Evolutionary conservation across 257 asterid genomes (phyloP).

Genomic region (Asclepias syriaca): DNA sequence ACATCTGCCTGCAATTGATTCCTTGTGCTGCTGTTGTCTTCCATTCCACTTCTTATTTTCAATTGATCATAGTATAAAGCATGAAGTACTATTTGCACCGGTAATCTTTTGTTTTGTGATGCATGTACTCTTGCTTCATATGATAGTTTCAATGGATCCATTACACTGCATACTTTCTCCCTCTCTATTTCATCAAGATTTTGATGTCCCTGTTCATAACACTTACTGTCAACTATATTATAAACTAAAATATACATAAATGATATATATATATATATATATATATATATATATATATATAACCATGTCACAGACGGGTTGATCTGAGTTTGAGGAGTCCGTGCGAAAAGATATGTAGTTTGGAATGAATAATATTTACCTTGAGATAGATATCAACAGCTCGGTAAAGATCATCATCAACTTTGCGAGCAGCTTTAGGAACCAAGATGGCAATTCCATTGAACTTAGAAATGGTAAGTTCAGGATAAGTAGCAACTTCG

Average conservation of each 20-base stretch:
- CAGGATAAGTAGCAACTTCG: conserved; percentile 65
- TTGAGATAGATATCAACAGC: conserved; percentile 84
- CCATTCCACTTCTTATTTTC: conserved; percentile 65
- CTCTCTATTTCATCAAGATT: conserved; percentile 86
- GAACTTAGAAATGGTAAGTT: conserved; percentile 67
- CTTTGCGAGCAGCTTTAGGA: conserved; percentile 70
- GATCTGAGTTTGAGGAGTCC: too few relatives aligned
- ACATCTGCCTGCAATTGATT: conserved; percentile 62
- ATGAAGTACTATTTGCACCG: conserved; percentile 89
- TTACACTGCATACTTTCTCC: conserved; percentile 82
- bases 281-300: too few relatives aligned
- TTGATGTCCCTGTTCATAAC: conserved; percentile 61
- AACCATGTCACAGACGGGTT: too few relatives aligned
- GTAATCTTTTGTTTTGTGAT: conserved; percentile 88
- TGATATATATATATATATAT: too few relatives aligned
- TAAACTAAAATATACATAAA: too few relatives aligned
- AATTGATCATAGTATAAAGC: conserved; percentile 86
- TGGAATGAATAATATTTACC: conserved; percentile 27
- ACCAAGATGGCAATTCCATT: conserved; percentile 84
- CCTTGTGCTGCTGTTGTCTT: conserved; percentile 41
- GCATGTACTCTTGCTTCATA: conserved; percentile 92
- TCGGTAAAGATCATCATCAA: conserved; percentile 86
- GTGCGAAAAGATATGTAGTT: too few relatives aligned
- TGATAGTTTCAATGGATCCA: conserved; percentile 87
- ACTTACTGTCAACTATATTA: too few relatives aligned